Evolutionary conservation across 2,329 filamentous ascomycete genomes (phyloP), one percentile per base, ranked within the genome.

Genomic region (Meredithiella fracta): DNA sequence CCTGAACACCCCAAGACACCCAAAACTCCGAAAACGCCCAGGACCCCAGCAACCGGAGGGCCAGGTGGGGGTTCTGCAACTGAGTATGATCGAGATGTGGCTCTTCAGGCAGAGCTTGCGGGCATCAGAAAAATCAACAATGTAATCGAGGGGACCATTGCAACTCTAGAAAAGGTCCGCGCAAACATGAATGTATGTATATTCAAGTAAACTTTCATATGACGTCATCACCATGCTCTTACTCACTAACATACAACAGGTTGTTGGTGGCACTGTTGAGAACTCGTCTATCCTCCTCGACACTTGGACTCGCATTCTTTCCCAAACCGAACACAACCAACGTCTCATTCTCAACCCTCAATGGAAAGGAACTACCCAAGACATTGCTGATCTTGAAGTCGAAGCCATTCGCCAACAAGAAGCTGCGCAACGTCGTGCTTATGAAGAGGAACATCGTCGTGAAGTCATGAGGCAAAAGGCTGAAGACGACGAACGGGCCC

Each of bases 271-370:
- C 60, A 96, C 92, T 2, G 89, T 97, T 44, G 78, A 78, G 61
- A 91, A 90, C 56, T 89, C 92, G 2, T 94, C 90, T 14, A 86
- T 85, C 1, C 78, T 98, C 14, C 80, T 98, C 31, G 89, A 94
- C 63, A 94, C 90, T 15, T 98, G 91, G 91, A 94, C 89, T 7
- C 83, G 89, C 54, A 96, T 98, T 61, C 78, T 98, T 11, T 92
- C 88, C 5, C 92, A 98, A 68, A 96, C 92, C 3, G 92, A 98
- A 69, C 92, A 98, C 69, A 97, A 94, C 66, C 90, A 97, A 67
- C 82, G 92, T 23, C 73, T 98, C 53, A 83, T 98, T 47, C 75
- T 97, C 49, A 85, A 95, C 64, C 86, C 88, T 1, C 75, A 80
- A 58, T 98, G 91, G 89, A 84, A 91, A 65, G 92, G 92, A 57